Evolutionary conservation across 139 green algal species (phyloP), one percentile per base, ranked within the genome.

Genomic region (Chlorella sorokiniana): DNA sequence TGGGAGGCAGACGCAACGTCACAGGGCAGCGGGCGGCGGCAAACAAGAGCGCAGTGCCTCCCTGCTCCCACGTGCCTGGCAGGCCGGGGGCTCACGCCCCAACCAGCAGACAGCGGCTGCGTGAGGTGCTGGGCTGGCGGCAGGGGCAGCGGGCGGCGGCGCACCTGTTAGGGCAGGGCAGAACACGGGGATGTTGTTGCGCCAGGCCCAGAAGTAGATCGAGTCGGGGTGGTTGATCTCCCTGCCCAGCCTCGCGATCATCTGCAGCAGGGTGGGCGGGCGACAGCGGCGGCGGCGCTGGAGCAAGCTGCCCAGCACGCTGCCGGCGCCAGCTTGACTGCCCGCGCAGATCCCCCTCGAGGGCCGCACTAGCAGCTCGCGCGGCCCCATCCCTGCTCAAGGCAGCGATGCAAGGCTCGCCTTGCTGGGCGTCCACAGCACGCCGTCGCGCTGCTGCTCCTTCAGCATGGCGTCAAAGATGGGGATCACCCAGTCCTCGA

Each of bases 401-500:
- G n/a, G n/a, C 22, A 33, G 59, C 22, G 23, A 29, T 2, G 69
- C 44, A 6, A 29, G 3, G 8, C 45, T 23, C 59, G 98, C 90
- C 86, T 92, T 94, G 59, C 92, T 97, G 25, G 97, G 97, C 31
- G 97, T 99, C 97, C 97, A 99, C 82, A 89, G 85, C 22, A 87
- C 79, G 27, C 93, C 93, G 44, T 96, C 41, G 59, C 93, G 70
- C 51, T 94, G 69, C 87, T 99, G 97, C 88, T 99, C 95, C 54
- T 83, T 76, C n/a, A 97, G 83, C 91, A 98, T 96, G 9, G 83
- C 80, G 73, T 99, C 95, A 78, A 99, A 89, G 23, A 99, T 94
- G 25, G 97, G 97, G 90, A 98, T 97, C 93, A 99, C 94, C 95
- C 96, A 99, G 82, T 99, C 97, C 87, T 99, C 97, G 88, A 99